Conservation (phyloP, 2,329 filamentous ascomycete species). For the Thelonectria blattea region DNA sequence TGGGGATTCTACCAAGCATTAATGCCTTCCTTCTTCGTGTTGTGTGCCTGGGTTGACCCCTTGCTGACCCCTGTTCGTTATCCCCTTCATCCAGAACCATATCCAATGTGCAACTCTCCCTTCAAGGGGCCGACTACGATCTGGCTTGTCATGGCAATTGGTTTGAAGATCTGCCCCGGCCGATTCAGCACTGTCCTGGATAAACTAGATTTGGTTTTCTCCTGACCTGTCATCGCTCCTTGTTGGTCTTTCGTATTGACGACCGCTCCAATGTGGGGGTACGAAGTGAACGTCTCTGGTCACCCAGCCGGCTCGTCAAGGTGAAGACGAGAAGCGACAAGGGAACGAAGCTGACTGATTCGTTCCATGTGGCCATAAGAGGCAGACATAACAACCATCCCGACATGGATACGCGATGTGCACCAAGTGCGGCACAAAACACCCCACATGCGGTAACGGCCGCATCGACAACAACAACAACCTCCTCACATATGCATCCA, state of each 20-base stretch:
- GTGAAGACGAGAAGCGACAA: neutral
- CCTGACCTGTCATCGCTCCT: neutral
- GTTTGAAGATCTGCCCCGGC: neutral
- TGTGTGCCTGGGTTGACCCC: too few species aligned
- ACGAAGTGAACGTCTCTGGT: neutral
- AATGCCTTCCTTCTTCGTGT: too few species aligned
- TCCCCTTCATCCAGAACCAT: neutral
- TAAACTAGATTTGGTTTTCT: neutral
- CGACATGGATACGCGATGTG: conserved; percentile 4
- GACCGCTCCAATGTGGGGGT: conserved; percentile 3
- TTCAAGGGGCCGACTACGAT: conserved; percentile 3
- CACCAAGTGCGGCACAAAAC: neutral
- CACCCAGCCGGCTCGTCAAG: neutral
- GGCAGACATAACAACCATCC: conserved; percentile 2
- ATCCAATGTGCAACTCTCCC: conserved; percentile 4
- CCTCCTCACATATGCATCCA: conserved; percentile 9
- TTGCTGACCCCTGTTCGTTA: neutral
- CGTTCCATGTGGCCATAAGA: conserved; percentile 1
- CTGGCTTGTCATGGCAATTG: conserved; percentile 1
- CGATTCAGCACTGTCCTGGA: neutral
- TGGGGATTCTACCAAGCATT: too few species aligned
- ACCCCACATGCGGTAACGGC: conserved; percentile 11
- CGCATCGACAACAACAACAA: conserved; percentile 6
- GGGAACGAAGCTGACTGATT: conserved; percentile 1
- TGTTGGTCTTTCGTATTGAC: conserved; percentile 8